These are phyloP conservation scores for Trypanosoma brucei DNA, from an alignment of 208 protist genomes.

Conservation along the genomic window DNA sequence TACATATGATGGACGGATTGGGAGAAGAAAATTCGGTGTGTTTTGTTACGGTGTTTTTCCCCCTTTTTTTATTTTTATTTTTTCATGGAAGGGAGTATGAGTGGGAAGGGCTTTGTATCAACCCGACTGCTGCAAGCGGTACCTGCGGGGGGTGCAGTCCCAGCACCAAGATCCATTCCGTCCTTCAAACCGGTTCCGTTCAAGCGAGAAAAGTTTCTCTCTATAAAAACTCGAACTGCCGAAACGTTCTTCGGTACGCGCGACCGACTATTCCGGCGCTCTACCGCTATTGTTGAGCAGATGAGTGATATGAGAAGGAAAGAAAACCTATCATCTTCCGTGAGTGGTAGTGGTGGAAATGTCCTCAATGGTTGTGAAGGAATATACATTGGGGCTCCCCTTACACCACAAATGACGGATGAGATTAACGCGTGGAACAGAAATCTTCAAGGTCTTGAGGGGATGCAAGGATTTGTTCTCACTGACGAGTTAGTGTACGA, in stretches of 20 bases:
- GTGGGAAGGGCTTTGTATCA: neutral
- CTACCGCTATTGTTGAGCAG: constrained; percentile 9
- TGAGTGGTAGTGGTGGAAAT: neutral
- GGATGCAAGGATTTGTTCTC: constrained; percentile 55
- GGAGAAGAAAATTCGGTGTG: no score
- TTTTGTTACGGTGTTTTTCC: no score
- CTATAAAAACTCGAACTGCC: constrained; percentile 56
- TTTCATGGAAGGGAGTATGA: neutral
- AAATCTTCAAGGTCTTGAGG: constrained; percentile 41
- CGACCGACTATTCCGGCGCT: constrained; percentile 36
- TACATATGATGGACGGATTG: no score
- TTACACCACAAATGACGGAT: constrained; percentile 39
- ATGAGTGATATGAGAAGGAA: constrained; percentile 18
- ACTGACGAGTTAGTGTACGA: constrained; percentile 59
- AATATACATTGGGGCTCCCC: constrained; percentile 2
- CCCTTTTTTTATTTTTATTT: no score
- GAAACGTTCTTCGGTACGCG: constrained; percentile 48
- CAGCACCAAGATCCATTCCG: constrained; percentile 15
- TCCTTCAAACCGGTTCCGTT: constrained; percentile 53
- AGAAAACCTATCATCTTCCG: neutral
- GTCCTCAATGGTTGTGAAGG: neutral
- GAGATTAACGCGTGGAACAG: constrained; percentile 43
- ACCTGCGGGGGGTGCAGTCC: neutral
- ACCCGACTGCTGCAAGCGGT: neutral
- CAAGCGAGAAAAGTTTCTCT: constrained; percentile 70